Conservation (phyloP, 108 stramenopile genomes). For the Cyclostephanos invisitatus region DNA sequence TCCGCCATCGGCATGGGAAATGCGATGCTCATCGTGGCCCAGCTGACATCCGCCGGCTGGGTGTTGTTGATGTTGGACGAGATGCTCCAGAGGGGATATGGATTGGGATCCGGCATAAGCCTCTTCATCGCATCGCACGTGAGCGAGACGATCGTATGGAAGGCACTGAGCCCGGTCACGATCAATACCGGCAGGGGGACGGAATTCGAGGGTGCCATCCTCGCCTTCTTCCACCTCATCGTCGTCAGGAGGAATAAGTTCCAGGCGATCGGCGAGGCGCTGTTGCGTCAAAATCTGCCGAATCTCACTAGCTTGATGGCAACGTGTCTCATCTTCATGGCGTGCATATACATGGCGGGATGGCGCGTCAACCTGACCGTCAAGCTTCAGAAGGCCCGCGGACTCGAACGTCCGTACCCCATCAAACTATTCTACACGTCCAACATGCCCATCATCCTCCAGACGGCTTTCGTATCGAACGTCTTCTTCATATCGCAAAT, state of each 20-base stretch:
- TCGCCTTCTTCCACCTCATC: conserved; percentile 97
- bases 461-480: conserved; percentile 98
- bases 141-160: conserved; percentile 98
- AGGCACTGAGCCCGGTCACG: conserved; percentile 97
- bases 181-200: conserved; percentile 99
- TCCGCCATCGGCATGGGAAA: conserved; percentile 95
- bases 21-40: conserved; percentile 96
- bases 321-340: conserved; percentile 93
- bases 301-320: conserved; percentile 97
- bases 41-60: conserved; percentile 95
- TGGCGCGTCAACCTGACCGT: conserved; percentile 98
- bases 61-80: conserved; percentile 98
- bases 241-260: conserved; percentile 94
- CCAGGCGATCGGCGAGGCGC: conserved; percentile 91
- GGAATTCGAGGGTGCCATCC: conserved; percentile 98
- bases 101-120: conserved; percentile 96
- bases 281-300: conserved; percentile 97
- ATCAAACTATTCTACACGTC: conserved; percentile 99
- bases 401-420: conserved; percentile 91
- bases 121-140: conserved; percentile 99
- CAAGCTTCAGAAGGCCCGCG: conserved; percentile 94
- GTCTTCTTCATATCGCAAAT: conserved; percentile 99
- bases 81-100: conserved; percentile 99
- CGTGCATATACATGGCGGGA: conserved; percentile 99
- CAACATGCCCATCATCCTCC: conserved; percentile 99